phyloP scores from a whole-genome alignment of 2,329 filamentous ascomycete genomes.

The Allantophomopsis cytisporea region DNA sequence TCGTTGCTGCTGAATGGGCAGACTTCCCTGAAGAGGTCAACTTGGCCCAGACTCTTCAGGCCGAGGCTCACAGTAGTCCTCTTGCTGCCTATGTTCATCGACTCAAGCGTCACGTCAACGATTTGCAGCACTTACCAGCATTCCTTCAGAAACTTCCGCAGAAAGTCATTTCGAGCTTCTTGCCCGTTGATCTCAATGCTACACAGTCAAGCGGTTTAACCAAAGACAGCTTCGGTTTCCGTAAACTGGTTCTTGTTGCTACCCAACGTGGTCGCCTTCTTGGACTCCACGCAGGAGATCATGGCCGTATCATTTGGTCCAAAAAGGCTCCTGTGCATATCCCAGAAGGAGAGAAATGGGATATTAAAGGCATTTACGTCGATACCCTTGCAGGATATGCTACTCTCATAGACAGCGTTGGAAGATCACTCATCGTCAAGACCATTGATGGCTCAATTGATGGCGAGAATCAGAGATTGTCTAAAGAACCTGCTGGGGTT shows the following conservation, averaged over 20 bases:
- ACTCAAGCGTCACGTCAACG: slow-evolving; percentile 65
- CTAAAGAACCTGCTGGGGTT: slow-evolving; percentile 17
- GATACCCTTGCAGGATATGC: slow-evolving; percentile 37
- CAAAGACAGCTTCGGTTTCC: slow-evolving; percentile 74
- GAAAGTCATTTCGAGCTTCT: slow-evolving; percentile 48
- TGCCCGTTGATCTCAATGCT: slow-evolving; percentile 34
- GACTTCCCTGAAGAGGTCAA: slow-evolving; percentile 62
- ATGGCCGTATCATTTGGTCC: slow-evolving; percentile 67
- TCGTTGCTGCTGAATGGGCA: slow-evolving; percentile 68
- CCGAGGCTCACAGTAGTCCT: slow-evolving; percentile 74
- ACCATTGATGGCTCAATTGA: slow-evolving; percentile 37
- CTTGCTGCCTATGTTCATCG: slow-evolving; percentile 78
- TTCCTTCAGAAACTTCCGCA: slow-evolving; percentile 59
- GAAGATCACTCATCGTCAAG: slow-evolving; percentile 45
- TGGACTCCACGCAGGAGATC: slow-evolving; percentile 62
- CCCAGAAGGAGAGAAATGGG: slow-evolving; percentile 40
- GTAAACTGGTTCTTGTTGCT: slow-evolving; percentile 70
- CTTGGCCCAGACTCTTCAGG: slow-evolving; percentile 67
- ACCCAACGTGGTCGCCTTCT: slow-evolving; percentile 70
- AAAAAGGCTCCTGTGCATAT: slow-evolving; percentile 43
- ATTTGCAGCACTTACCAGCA: slow-evolving; percentile 62
- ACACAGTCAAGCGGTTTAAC: slow-evolving; percentile 31
- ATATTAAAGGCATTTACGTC: slow-evolving; percentile 53
- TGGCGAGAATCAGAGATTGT: slow-evolving; percentile 23
- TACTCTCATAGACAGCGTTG: slow-evolving; percentile 25